These are phyloP conservation scores for Pharnaceum exiguum DNA, from an alignment of 148 eudicot species.

Conservation along the genomic window DNA sequence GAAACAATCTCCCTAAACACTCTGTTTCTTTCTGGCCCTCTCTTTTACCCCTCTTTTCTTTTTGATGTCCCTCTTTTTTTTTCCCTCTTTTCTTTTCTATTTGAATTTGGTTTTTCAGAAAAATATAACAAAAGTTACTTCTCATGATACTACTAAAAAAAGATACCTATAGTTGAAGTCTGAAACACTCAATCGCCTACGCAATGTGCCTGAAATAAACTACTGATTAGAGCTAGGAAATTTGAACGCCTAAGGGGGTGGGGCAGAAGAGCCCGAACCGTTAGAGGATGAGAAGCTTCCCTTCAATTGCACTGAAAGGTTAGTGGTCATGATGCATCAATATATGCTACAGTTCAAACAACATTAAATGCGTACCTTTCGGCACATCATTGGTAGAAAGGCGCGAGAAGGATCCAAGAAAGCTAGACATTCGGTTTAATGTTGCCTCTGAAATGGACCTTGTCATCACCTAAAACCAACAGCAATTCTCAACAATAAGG, in stretches of 20 bases:
- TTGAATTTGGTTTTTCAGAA: too few relatives aligned
- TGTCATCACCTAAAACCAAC: conserved; percentile 32
- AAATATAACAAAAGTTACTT: too few relatives aligned
- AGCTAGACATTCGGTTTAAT: conserved; percentile 63
- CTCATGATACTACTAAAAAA: conserved; percentile 5
- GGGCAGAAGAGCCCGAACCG: too few relatives aligned
- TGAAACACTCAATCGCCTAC: conserved; percentile 43
- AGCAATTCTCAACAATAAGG: not conserved
- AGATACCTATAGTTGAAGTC: conserved; percentile 54
- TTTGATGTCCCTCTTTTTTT: too few relatives aligned
- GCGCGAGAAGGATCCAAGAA: conserved; percentile 61
- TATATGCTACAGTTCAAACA: too few relatives aligned
- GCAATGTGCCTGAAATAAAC: conserved; percentile 39
- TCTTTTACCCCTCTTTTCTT: too few relatives aligned
- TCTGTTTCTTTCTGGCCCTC: too few relatives aligned
- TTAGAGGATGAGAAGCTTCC: too few relatives aligned
- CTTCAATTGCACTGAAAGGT: too few relatives aligned
- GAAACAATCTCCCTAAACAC: not conserved
- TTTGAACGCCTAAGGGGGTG: not conserved
- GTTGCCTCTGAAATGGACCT: conserved; percentile 78
- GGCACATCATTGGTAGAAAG: conserved; percentile 45
- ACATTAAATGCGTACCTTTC: conserved; percentile 35
- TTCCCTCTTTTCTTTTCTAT: too few relatives aligned
- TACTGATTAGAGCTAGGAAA: not conserved
- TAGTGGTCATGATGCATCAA: too few relatives aligned